phyloP scores from a whole-genome alignment of 2,329 filamentous ascomycete genomes.

The Neofusicoccum parvum region DNA sequence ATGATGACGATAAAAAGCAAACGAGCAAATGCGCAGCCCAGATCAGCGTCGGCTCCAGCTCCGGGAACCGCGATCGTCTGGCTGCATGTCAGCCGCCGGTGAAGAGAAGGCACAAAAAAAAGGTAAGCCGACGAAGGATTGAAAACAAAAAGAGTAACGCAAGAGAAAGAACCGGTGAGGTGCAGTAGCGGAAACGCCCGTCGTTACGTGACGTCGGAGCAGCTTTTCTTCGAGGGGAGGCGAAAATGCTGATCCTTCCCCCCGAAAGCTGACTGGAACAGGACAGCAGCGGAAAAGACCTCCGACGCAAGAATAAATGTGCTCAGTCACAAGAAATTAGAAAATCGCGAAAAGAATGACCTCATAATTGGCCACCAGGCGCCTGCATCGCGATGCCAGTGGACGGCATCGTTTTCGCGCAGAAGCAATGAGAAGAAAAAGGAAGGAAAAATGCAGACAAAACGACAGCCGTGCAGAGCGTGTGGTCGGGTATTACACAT shows the following conservation, averaged over 20 bases:
- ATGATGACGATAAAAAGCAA: not conserved
- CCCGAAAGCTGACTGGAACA: not conserved
- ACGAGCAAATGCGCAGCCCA: not conserved
- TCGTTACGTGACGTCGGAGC: constrained; percentile 10
- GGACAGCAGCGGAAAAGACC: constrained; percentile 2
- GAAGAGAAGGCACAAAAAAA: not conserved
- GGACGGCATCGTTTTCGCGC: not conserved
- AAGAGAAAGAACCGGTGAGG: not conserved
- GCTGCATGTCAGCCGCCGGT: constrained; percentile 6
- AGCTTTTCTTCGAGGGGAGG: not conserved
- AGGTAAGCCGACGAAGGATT: not conserved
- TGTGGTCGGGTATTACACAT: constrained; percentile 10
- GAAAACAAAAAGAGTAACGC: not conserved
- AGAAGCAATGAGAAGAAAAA: constrained; percentile 5
- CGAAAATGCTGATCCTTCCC: not conserved
- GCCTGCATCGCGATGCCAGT: not conserved
- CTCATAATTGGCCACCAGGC: not conserved
- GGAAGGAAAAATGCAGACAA: not conserved
- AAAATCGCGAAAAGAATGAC: not conserved
- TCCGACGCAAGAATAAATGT: not conserved
- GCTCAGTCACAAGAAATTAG: not conserved
- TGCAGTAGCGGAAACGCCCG: constrained; percentile 5
- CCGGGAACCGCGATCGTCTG: constrained; percentile 1
- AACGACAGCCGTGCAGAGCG: constrained; percentile 1
- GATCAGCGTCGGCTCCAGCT: not conserved